These are phyloP conservation scores for Thermothielavioides terrestris DNA, from an alignment of 495 filamentous ascomycete genomes.

Conservation along the genomic window DNA sequence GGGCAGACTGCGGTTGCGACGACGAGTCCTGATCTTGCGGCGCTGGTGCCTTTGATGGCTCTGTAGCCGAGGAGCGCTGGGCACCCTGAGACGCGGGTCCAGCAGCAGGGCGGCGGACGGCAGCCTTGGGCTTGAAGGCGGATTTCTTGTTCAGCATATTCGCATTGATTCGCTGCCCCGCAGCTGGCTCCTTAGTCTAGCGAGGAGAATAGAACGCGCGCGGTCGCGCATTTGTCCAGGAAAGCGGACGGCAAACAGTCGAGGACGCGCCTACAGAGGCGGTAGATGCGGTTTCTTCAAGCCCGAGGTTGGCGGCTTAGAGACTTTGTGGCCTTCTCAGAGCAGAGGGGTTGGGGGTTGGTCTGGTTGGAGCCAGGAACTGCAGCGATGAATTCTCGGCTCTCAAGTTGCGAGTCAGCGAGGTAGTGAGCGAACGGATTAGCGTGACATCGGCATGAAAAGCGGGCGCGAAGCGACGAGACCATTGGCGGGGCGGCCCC, in stretches of 20 bases:
- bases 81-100: slow-evolving; percentile 7
- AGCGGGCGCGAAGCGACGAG: not conserved
- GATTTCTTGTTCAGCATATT: slow-evolving; percentile 39
- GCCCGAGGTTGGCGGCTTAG: too few species aligned
- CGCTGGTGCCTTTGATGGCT: slow-evolving; percentile 3
- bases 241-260: not conserved
- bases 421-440: too few species aligned
- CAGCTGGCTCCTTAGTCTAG: slow-evolving; percentile 11
- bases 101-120: slow-evolving; percentile 12
- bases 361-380: too few species aligned
- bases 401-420: too few species aligned
- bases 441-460: too few species aligned
- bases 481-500: not conserved
- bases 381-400: too few species aligned
- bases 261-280: too few species aligned
- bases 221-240: slow-evolving; percentile 3
- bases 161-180: slow-evolving; percentile 16
- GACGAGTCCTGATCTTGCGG: slow-evolving; percentile 8
- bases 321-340: too few species aligned
- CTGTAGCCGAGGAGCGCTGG: slow-evolving; percentile 3
- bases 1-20: not conserved
- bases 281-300: too few species aligned
- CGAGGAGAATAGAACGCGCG: not conserved
- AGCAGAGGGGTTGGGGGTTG: not conserved
- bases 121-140: slow-evolving; percentile 37